phyloP scores from a whole-genome alignment of 2,329 filamentous ascomycete species.

The Nannizziopsis barbatae region DNA sequence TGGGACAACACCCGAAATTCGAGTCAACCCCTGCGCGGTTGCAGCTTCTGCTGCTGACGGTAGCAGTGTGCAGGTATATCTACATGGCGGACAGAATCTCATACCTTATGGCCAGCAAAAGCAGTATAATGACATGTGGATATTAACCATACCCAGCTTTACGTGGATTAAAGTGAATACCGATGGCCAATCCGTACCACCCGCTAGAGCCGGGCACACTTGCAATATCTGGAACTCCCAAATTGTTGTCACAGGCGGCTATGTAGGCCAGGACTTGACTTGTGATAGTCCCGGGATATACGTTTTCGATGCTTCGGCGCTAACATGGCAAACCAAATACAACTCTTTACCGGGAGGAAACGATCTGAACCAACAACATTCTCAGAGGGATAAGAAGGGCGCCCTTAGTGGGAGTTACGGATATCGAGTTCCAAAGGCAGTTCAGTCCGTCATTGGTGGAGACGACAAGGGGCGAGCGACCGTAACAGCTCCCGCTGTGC shows the following conservation, averaged over 20 bases:
- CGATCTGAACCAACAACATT: conserved; percentile 41
- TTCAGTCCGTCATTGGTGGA: conserved; percentile 59
- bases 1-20: conserved; percentile 47
- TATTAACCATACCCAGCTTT: conserved; percentile 67
- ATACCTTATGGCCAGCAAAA: conserved; percentile 48
- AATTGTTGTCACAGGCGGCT: conserved; percentile 68
- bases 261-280: conserved; percentile 46
- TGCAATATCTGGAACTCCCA: conserved; percentile 71
- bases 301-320: conserved; percentile 62
- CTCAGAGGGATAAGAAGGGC: conserved; percentile 43
- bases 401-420: conserved; percentile 50
- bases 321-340: conserved; percentile 60
- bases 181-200: conserved; percentile 37
- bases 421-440: conserved; percentile 57
- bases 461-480: conserved; percentile 57
- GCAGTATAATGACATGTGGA: conserved; percentile 65
- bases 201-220: conserved; percentile 58
- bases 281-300: conserved; percentile 62
- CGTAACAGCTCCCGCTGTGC: conserved; percentile 50
- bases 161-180: conserved; percentile 61
- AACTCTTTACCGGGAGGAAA: conserved; percentile 49
- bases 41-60: conserved; percentile 62
- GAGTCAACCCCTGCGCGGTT: conserved; percentile 59
- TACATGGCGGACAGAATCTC: conserved; percentile 67
- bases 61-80: conserved; percentile 64